Base-by-base conservation (phyloP, 768 basidiomycete species). In the Russula vinacea region DNA sequence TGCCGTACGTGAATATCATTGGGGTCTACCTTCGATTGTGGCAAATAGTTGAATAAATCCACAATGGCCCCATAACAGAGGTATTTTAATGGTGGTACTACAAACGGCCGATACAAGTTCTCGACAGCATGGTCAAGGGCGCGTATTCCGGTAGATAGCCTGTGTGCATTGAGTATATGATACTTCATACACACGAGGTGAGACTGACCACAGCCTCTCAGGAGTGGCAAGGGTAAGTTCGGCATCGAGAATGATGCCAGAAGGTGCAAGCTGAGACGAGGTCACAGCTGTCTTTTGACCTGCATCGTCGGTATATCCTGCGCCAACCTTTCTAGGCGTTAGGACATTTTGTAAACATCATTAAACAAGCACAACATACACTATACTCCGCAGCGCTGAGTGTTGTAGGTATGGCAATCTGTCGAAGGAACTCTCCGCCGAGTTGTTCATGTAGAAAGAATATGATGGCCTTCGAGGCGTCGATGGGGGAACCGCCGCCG, bases 401-500 rank as follows among this genome's bases (percentile, higher is more conserved):
- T 5, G 90, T 91, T 8, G 90, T 93, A 0, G 91, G 91, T 62
- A 92, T 86, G 17, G 90, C 87, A 56, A 93, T 89, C 68, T 91
- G 89, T 22, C 74, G 79, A 55, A 83, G 73, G 55, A 80, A 84
- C 5, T 75, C 74, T 0, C 81, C 83, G 2, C 83, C 84, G 3
- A 68, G 73, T 64, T 85, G 82, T 64, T 85, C 74, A 67, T 88
- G 84, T 37, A 85, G 75, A 56, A 82, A 79, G 72, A 84, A 86
- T 9, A 87, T 71, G 33, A 92, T 87, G 0, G 84, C 85, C 71
- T 93, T 92, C 24, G 87, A 77, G 1, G 87, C 89, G 72, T 92
- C 91, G 62, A 92, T 78, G 14, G 90, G 89, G 1, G 89, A 91
- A 55, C 90, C 91, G 26, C 91, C 90, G 2, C 91, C 91, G 49